Evolutionary conservation across 371 early-diverging fungal species (phyloP).

Genomic region (Mortierella sp.): DNA sequence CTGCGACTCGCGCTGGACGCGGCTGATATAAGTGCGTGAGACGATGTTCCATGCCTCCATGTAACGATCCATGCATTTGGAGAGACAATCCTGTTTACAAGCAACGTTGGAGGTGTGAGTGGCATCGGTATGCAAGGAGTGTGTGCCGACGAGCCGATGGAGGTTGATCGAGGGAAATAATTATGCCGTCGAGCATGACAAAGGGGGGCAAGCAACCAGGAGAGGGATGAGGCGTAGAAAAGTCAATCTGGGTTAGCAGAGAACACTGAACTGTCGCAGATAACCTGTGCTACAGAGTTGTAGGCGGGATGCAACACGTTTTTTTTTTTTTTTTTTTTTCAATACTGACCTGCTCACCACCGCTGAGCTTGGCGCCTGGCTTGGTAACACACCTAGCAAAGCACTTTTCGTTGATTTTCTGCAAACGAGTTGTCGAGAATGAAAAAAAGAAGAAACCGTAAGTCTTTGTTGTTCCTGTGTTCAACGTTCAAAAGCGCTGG

Average conservation of each 20-base stretch:
- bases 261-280: no score
- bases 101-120: background rate
- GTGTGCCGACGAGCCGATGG: no score
- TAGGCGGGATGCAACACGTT: no score
- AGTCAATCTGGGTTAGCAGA: no score
- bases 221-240: no score
- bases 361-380: conserved; percentile 77
- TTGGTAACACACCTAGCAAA: conserved; percentile 82
- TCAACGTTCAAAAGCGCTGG: background rate
- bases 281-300: no score
- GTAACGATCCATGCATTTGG: conserved; percentile 90
- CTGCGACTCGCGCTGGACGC: conserved; percentile 76
- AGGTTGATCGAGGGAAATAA: no score
- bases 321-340: no score
- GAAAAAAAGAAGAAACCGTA: background rate
- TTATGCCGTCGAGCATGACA: no score
- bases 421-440: background rate
- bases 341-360: conserved; percentile 70
- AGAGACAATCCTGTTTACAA: conserved; percentile 68
- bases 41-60: conserved; percentile 90
- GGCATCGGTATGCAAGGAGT: no score
- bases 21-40: conserved; percentile 78
- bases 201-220: no score
- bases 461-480: no score
- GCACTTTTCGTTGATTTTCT: conserved; percentile 90